A percentile compares a stretch with the other conserved stretches of the same genome.
Conservation (phyloP, 345 rosid species). For the Rhodamnia argentea region DNA sequence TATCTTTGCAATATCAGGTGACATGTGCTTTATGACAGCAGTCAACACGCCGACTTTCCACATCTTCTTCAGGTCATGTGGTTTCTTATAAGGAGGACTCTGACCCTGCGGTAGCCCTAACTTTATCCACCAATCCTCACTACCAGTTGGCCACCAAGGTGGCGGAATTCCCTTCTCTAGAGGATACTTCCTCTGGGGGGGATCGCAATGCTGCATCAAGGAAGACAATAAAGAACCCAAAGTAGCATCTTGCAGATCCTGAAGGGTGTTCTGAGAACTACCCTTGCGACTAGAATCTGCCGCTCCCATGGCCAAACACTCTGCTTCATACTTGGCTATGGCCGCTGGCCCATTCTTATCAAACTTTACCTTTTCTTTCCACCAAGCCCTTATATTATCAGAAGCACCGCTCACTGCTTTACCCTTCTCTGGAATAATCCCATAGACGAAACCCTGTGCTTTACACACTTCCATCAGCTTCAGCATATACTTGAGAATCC, state of each 20-base stretch:
- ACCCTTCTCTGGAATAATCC: slow-evolving; percentile 95
- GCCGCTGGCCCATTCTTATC: slow-evolving; percentile 98
- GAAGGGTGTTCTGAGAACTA: slow-evolving; percentile 53
- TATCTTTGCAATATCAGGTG: slow-evolving; percentile 91
- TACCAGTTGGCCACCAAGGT: slow-evolving; percentile 97
- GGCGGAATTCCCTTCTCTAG: slow-evolving; percentile 86
- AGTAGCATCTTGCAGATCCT: slow-evolving; percentile 98
- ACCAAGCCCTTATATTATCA: slow-evolving; percentile 94
- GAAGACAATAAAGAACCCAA: slow-evolving; percentile 88
- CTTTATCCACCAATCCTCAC: slow-evolving; percentile 94
- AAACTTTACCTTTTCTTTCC: slow-evolving; percentile 97
- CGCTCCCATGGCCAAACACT: slow-evolving; percentile 51
- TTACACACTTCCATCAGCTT: slow-evolving; percentile 97
- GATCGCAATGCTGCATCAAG: slow-evolving; percentile 98
- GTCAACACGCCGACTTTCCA: slow-evolving; percentile 98
- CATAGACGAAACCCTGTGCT: slow-evolving; percentile 92
- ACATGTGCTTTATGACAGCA: slow-evolving; percentile 96
- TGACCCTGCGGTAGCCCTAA: slow-evolving; percentile 53
- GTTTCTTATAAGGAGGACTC: slow-evolving; percentile 86
- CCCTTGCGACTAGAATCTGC: slow-evolving; percentile 52
- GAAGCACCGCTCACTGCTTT: slow-evolving; percentile 94
- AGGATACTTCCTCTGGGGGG: slow-evolving; percentile 95
- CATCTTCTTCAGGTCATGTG: slow-evolving; percentile 97
- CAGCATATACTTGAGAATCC: slow-evolving; percentile 96
- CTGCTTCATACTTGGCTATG: slow-evolving; percentile 70